Evolutionary conservation across 257 asterid species (phyloP).

Genomic region (Scutellaria baicalensis): DNA sequence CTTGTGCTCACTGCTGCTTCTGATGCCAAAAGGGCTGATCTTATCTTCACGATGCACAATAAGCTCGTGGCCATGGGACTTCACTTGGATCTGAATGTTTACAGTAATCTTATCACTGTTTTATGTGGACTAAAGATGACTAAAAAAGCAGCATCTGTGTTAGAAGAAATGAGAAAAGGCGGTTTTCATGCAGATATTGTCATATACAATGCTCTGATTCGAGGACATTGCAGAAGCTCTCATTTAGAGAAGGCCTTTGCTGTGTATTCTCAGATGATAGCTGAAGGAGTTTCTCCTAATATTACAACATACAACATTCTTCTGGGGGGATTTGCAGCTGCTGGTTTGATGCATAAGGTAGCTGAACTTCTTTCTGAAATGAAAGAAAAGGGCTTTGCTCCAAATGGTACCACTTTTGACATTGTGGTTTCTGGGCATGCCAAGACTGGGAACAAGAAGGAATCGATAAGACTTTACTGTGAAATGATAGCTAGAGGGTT

Average conservation of each 20-base stretch:
- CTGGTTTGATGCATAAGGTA: constrained; percentile 45
- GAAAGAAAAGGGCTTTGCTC: constrained; percentile 49
- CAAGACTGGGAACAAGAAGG: constrained; percentile 67
- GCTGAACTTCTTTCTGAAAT: constrained; percentile 47
- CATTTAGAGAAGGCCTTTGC: constrained; percentile 50
- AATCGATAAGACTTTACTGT: constrained; percentile 69
- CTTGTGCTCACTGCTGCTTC: constrained; percentile 63
- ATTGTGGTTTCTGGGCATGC: constrained; percentile 68
- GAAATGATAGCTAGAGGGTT: constrained; percentile 87
- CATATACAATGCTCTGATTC: constrained; percentile 73
- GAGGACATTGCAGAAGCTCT: constrained; percentile 66
- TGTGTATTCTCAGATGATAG: constrained; percentile 55
- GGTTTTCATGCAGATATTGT: constrained; percentile 66
- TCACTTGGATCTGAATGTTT: constrained; percentile 33
- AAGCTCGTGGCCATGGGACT: constrained; percentile 68
- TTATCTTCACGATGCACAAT: constrained; percentile 53
- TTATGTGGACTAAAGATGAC: constrained; percentile 83
- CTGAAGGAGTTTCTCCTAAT: constrained; percentile 61
- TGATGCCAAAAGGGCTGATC: constrained; percentile 43
- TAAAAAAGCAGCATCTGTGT: constrained; percentile 53
- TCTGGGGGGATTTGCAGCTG: constrained; percentile 49
- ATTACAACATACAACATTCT: constrained; percentile 66
- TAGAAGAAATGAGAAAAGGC: constrained; percentile 51
- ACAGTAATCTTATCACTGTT: constrained; percentile 48
- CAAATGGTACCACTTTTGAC: constrained; percentile 59